Evolutionary conservation across 225 moss, liverwort and hornwort species (phyloP).

Genomic region (Takakia lepidozioides): DNA sequence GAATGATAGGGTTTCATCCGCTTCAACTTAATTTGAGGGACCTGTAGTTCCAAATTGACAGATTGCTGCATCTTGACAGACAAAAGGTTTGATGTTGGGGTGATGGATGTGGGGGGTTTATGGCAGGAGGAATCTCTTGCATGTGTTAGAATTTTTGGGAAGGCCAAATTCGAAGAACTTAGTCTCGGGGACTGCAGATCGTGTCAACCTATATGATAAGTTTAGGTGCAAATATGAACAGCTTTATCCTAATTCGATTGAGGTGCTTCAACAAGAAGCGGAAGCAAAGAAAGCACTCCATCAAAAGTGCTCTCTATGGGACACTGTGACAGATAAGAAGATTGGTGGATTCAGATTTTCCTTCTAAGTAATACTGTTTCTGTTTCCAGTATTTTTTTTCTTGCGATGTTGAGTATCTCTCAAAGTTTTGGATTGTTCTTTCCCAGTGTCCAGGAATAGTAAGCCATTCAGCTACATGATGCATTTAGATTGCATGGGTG

Average conservation of each 20-base stretch:
- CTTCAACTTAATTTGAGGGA: too few relatives aligned
- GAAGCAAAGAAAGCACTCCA: constrained; percentile 26
- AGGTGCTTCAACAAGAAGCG: constrained; percentile 23
- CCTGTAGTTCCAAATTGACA: too few relatives aligned
- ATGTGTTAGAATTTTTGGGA: constrained; percentile 77
- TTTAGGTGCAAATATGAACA: constrained; percentile 61
- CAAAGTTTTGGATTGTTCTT: too few relatives aligned
- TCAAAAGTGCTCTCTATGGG: constrained; percentile 60
- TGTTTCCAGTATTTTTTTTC: too few relatives aligned
- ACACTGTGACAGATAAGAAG: constrained; percentile 53
- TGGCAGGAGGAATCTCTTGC: constrained; percentile 69
- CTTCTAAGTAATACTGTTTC: constrained; percentile 33
- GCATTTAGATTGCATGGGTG: too few relatives aligned
- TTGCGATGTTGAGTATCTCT: too few relatives aligned
- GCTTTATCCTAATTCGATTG: constrained; percentile 49
- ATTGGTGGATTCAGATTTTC: constrained; percentile 79
- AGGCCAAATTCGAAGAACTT: constrained; percentile 83
- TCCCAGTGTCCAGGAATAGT: too few relatives aligned
- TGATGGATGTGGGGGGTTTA: constrained; percentile 1
- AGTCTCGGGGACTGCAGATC: constrained; percentile 82
- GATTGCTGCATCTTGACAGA: neutral
- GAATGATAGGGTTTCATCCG: too few relatives aligned
- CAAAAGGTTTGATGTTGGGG: neutral
- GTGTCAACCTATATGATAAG: constrained; percentile 57
- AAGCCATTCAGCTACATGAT: too few relatives aligned